Conservation (phyloP, 805 yeast genomes). For the Zygosaccharomyces gambellarensis region DNA sequence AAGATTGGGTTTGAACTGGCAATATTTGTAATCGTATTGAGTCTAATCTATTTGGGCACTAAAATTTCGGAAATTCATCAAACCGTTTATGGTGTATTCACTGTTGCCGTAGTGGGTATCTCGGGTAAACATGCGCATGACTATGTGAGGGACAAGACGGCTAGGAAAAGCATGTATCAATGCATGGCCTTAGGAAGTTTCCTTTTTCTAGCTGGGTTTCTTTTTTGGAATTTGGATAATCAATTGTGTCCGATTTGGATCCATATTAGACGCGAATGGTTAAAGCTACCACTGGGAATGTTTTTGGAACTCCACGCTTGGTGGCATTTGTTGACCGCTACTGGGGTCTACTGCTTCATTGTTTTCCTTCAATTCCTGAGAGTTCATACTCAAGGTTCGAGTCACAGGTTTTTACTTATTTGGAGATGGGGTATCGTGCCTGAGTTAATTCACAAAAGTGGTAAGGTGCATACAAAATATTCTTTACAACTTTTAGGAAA, state of each 20-base stretch:
- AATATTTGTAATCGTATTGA: constrained; percentile 16
- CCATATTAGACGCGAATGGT: constrained; percentile 53
- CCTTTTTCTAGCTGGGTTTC: constrained; percentile 67
- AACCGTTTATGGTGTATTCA: constrained; percentile 72
- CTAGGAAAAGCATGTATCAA: constrained; percentile 46
- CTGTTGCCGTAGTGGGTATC: constrained; percentile 61
- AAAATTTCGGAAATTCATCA: constrained; percentile 89
- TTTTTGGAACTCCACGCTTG: constrained; percentile 90
- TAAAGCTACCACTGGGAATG: constrained; percentile 75
- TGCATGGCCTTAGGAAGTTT: constrained; percentile 56
- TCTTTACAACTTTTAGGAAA: constrained; percentile 23
- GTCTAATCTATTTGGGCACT: constrained; percentile 57
- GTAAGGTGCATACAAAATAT: constrained; percentile 23
- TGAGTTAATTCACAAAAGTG: constrained; percentile 36
- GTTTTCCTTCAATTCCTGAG: constrained; percentile 74
- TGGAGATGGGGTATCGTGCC: constrained; percentile 60
- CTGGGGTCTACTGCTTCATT: constrained; percentile 82
- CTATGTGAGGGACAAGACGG: constrained; percentile 51
- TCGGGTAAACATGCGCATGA: constrained; percentile 49
- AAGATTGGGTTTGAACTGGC: constrained; percentile 15
- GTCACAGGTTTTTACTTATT: constrained; percentile 49
- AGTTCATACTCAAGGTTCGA: constrained; percentile 56
- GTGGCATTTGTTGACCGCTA: constrained; percentile 91
- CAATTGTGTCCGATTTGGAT: constrained; percentile 65
- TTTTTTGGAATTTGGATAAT: constrained; percentile 86